Percentiles rank a stretch among this genome's conserved stretches.
These are phyloP conservation scores for Dinochytrium kinnereticum DNA, from an alignment of 371 early-diverging fungal genomes.

Conservation along the genomic window DNA sequence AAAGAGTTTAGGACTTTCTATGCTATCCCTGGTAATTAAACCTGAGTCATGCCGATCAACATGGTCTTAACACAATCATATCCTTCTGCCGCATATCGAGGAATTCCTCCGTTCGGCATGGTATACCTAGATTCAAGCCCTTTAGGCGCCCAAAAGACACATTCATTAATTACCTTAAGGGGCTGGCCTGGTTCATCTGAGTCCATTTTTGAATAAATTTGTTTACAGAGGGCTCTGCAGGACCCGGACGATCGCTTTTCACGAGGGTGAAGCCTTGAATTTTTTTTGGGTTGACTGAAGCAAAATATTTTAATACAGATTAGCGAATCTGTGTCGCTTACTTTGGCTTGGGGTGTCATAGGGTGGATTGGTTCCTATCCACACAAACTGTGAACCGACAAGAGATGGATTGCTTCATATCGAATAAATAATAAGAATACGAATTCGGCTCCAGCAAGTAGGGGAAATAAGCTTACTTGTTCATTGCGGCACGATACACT, in stretches of 20 bases:
- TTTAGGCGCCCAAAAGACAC: neutral
- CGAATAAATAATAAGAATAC: neutral
- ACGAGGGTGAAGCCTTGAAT: conserved; percentile 30
- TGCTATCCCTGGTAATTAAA: no score
- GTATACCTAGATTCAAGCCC: neutral
- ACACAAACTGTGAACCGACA: conserved; percentile 28
- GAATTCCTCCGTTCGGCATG: conserved; percentile 15
- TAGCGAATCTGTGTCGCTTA: neutral
- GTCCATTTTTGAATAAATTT: conserved; percentile 18
- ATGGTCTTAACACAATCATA: conserved; percentile 28
- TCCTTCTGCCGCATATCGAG: conserved; percentile 19
- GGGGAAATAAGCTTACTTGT: neutral
- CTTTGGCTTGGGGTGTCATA: conserved; percentile 10
- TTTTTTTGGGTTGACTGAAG: conserved; percentile 16
- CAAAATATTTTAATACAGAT: neutral
- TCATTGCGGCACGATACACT: conserved; percentile 23
- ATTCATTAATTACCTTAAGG: conserved; percentile 14
- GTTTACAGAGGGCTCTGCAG: neutral
- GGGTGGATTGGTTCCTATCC: conserved; percentile 29
- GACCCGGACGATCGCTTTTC: conserved; percentile 12
- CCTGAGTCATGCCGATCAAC: conserved; percentile 21
- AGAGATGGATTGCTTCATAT: conserved; percentile 24
- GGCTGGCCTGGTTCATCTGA: neutral
- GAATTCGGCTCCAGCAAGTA: neutral
- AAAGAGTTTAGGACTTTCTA: no score